Evolutionary conservation across 805 yeast genomes (phyloP).

Genomic region (Ogataea paradorogensis): DNA sequence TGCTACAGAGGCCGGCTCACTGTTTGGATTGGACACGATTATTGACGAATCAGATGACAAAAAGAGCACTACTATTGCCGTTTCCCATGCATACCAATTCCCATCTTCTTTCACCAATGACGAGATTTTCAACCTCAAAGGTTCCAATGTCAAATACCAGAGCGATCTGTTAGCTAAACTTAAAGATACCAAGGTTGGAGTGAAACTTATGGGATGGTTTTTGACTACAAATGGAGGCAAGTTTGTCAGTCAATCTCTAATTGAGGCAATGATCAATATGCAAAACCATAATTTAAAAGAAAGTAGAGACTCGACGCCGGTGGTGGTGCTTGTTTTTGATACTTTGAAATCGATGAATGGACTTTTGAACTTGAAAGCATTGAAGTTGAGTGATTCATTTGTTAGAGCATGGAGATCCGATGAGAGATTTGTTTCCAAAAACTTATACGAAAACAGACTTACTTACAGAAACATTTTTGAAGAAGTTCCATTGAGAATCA

Average conservation of each 20-base stretch:
- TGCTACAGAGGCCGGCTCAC: conserved; percentile 62
- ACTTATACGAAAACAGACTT: conserved; percentile 56
- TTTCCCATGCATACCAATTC: conserved; percentile 65
- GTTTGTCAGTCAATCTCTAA: conserved; percentile 59
- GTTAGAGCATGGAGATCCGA: conserved; percentile 46
- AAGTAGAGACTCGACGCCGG: conserved; percentile 35
- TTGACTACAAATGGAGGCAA: conserved; percentile 67
- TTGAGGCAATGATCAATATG: conserved; percentile 66
- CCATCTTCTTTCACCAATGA: conserved; percentile 47
- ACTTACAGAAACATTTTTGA: conserved; percentile 65
- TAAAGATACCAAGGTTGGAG: conserved; percentile 60
- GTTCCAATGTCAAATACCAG: conserved; percentile 65
- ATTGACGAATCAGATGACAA: conserved; percentile 41
- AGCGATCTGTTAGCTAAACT: conserved; percentile 62
- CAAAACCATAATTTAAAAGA: conserved; percentile 39
- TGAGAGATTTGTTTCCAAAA: conserved; percentile 64
- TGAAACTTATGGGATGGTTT: conserved; percentile 80
- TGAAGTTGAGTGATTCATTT: conserved; percentile 62
- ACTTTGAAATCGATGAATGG: conserved; percentile 66
- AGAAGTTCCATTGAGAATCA: conserved; percentile 64
- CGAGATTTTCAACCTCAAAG: conserved; percentile 49
- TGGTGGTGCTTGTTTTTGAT: conserved; percentile 61
- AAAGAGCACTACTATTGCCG: conserved; percentile 36
- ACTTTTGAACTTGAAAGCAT: conserved; percentile 61
- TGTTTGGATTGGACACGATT: conserved; percentile 65